Evolutionary conservation across 768 basidiomycete species (phyloP).

Genomic region (Leccinellum albellum): DNA sequence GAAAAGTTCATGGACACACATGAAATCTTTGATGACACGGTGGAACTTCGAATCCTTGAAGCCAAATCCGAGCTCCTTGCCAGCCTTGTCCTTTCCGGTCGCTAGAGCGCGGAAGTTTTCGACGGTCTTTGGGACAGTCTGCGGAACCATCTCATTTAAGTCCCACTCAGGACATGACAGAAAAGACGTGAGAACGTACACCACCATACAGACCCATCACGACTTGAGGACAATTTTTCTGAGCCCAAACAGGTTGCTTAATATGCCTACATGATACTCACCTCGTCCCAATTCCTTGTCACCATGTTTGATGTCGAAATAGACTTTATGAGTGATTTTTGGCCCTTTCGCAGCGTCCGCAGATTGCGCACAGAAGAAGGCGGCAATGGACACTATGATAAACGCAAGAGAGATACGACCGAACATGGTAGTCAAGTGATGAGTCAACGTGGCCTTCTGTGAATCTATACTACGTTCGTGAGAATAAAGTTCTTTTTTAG

Average conservation of each 20-base stretch:
- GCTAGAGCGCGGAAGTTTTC: slow-evolving; percentile 97
- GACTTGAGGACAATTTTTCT: slow-evolving; percentile 42
- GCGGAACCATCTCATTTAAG: not conserved
- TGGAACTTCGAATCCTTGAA: slow-evolving; percentile 98
- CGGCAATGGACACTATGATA: slow-evolving; percentile 57
- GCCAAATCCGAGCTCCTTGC: slow-evolving; percentile 70
- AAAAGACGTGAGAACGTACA: slow-evolving; percentile 39
- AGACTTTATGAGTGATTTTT: slow-evolving; percentile 87
- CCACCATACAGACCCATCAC: slow-evolving; percentile 89
- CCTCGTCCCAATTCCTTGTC: slow-evolving; percentile 81
- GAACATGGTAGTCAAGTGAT: slow-evolving; percentile 40
- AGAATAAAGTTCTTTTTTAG: slow-evolving; percentile 23
- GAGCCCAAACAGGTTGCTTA: not conserved
- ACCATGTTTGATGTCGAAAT: slow-evolving; percentile 93
- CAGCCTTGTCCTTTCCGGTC: slow-evolving; percentile 71
- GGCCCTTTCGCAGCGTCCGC: slow-evolving; percentile 85
- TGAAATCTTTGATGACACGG: slow-evolving; percentile 91
- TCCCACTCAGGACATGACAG: not conserved
- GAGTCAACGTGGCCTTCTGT: slow-evolving; percentile 1
- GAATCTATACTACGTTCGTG: slow-evolving; percentile 8
- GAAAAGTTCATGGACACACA: slow-evolving; percentile 42
- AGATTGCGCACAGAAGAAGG: slow-evolving; percentile 66
- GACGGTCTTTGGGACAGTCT: slow-evolving; percentile 94
- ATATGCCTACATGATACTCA: slow-evolving; percentile 33
- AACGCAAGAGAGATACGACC: slow-evolving; percentile 60